Evolutionary conservation across 495 filamentous ascomycete species (phyloP).

Genomic region (Trichocladium uniseriatum): DNA sequence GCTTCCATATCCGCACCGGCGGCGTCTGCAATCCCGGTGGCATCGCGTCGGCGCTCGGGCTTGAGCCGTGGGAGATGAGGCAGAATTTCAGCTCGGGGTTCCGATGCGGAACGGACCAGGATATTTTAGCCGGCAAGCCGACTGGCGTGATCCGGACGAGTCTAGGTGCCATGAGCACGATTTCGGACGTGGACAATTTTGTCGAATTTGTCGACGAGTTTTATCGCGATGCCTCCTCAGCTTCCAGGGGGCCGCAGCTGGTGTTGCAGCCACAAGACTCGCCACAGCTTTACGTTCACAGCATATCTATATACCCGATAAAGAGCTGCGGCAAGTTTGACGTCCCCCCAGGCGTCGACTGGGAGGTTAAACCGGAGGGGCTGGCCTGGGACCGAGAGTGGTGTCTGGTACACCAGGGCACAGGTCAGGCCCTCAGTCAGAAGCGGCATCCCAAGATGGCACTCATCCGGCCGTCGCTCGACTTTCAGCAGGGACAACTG

Average conservation of each 20-base stretch:
- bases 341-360: conserved; percentile 53
- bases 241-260: not conserved
- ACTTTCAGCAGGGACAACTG: conserved; percentile 44
- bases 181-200: conserved; percentile 63
- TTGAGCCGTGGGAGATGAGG: conserved; percentile 70
- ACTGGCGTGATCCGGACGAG: conserved; percentile 81
- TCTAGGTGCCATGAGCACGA: conserved; percentile 78
- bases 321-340: conserved; percentile 76
- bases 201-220: conserved; percentile 68
- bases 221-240: conserved; percentile 47
- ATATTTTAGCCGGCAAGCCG: conserved; percentile 72
- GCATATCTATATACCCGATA: conserved; percentile 68
- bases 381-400: conserved; percentile 90
- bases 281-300: conserved; percentile 41
- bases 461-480: conserved; percentile 59
- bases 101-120: conserved; percentile 69
- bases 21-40: conserved; percentile 90
- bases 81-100: conserved; percentile 72
- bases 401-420: conserved; percentile 80
- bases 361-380: conserved; percentile 70
- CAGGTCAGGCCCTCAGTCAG: conserved; percentile 66
- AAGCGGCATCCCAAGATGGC: conserved; percentile 80
- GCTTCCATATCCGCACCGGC: conserved; percentile 75
- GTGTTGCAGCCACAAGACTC: not conserved
- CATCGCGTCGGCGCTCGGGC: conserved; percentile 55